These are phyloP conservation scores for Ophiocordyceps robertsii DNA, from an alignment of 2,329 filamentous ascomycete genomes.

Conservation along the genomic window DNA sequence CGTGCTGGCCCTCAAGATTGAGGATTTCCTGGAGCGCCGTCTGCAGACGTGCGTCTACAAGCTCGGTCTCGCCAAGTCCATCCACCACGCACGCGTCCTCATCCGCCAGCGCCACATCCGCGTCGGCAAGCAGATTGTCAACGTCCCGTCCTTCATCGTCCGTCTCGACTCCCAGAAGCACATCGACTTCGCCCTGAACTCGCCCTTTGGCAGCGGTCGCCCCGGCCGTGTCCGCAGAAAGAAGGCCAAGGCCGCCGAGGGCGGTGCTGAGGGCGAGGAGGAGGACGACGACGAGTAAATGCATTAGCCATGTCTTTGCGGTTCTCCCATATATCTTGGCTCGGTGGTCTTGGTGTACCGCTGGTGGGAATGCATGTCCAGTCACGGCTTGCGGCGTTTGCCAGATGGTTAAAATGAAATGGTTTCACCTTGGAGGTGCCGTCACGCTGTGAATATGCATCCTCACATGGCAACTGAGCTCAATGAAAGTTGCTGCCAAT, in stretches of 20 bases:
- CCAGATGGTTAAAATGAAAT: constrained; percentile 33
- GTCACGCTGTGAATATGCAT: background rate
- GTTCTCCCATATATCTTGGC: constrained; percentile 15
- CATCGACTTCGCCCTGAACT: constrained; percentile 97
- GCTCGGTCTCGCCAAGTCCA: constrained; percentile 99
- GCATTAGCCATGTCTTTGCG: constrained; percentile 16
- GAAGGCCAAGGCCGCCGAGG: constrained; percentile 96
- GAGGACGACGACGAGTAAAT: constrained; percentile 73
- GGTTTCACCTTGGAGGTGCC: constrained; percentile 16
- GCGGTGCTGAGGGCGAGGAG: constrained; percentile 64
- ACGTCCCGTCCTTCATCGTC: constrained; percentile 98
- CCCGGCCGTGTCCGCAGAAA: constrained; percentile 97
- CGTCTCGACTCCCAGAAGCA: constrained; percentile 99
- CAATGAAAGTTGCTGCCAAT: too few relatives aligned
- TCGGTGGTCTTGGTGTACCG: constrained; percentile 20
- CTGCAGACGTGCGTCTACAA: constrained; percentile 99
- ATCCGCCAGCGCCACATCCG: constrained; percentile 99
- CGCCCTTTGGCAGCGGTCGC: constrained; percentile 93
- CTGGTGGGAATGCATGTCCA: constrained; percentile 25
- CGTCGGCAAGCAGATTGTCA: constrained; percentile 99
- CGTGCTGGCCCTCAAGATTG: constrained; percentile 96
- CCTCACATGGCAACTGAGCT: background rate
- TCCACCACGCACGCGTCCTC: constrained; percentile 99
- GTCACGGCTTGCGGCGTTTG: constrained; percentile 39
- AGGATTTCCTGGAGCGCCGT: constrained; percentile 99